phyloP scores from a whole-genome alignment of 192 early-diverging fungal genomes.

The Coemansia sp. region DNA sequence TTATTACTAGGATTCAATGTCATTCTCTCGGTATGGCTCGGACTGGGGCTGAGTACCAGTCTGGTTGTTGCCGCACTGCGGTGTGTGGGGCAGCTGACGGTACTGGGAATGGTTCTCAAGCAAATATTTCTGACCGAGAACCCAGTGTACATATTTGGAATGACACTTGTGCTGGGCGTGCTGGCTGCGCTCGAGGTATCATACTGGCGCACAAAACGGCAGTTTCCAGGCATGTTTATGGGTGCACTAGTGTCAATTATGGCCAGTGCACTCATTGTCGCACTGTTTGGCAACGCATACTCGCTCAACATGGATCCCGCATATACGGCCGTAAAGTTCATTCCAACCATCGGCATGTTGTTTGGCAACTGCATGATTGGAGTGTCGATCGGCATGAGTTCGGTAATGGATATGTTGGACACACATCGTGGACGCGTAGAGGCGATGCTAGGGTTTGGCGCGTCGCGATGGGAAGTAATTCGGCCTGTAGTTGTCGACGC shows the following conservation, averaged over 20 bases:
- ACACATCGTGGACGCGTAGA: slow-evolving; percentile 58
- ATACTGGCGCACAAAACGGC: slow-evolving; percentile 68
- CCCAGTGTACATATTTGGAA: slow-evolving; percentile 60
- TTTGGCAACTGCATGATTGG: slow-evolving; percentile 79
- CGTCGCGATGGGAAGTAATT: slow-evolving; percentile 77
- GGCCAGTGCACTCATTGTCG: slow-evolving; percentile 19
- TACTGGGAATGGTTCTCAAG: slow-evolving; percentile 69
- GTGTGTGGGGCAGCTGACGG: slow-evolving; percentile 73
- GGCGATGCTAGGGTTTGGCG: slow-evolving; percentile 69
- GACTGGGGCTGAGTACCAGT: slow-evolving; percentile 65
- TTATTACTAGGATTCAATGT: slow-evolving; percentile 62
- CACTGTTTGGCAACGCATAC: slow-evolving; percentile 47
- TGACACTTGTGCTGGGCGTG: slow-evolving; percentile 60
- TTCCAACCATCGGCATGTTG: slow-evolving; percentile 89
- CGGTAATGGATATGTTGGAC: slow-evolving; percentile 63
- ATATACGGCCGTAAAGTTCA: slow-evolving; percentile 72
- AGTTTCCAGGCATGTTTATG: slow-evolving; percentile 71
- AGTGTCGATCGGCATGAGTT: slow-evolving; percentile 64
- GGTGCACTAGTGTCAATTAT: slow-evolving; percentile 53
- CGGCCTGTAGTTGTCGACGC: slow-evolving; percentile 72
- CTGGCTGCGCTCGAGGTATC: slow-evolving; percentile 69
- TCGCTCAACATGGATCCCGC: slow-evolving; percentile 71
- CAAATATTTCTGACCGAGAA: slow-evolving; percentile 66
- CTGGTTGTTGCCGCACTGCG: slow-evolving; percentile 69
- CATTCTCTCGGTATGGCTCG: slow-evolving; percentile 61